These are phyloP conservation scores for Pelargonium australe DNA, from an alignment of 441 rosid genomes.

Conservation along the genomic window DNA sequence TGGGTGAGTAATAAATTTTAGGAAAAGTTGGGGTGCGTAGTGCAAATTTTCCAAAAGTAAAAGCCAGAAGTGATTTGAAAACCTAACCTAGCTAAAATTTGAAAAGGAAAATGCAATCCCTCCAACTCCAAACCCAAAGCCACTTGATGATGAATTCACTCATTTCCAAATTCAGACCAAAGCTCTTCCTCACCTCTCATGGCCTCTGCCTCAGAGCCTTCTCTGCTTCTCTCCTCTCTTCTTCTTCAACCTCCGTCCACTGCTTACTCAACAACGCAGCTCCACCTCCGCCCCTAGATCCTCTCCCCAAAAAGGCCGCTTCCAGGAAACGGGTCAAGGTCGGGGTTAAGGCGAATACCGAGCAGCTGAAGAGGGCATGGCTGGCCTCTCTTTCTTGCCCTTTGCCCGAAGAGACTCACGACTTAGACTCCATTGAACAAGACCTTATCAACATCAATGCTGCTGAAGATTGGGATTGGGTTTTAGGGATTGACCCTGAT, in stretches of 20 bases:
- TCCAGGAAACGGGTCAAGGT: conserved; percentile 9
- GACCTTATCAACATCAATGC: conserved; percentile 14
- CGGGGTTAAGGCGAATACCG: conserved; percentile 27
- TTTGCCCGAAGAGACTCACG: conserved; percentile 11
- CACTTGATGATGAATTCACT: conserved; percentile 33
- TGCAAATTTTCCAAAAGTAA: too few relatives aligned
- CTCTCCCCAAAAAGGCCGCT: conserved; percentile 6
- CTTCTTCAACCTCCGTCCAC: conserved; percentile 16
- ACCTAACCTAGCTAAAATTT: too few relatives aligned
- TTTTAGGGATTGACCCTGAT: conserved; percentile 77
- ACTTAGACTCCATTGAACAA: neutral
- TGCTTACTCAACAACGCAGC: conserved; percentile 10
- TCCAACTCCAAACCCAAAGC: neutral
- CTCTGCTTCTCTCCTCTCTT: conserved; percentile 11
- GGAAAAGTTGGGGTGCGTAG: too few relatives aligned
- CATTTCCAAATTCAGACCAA: conserved; percentile 21
- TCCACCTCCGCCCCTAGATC: conserved; percentile 4
- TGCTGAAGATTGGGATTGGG: conserved; percentile 34
- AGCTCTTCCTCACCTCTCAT: neutral
- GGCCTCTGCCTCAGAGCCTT: neutral
- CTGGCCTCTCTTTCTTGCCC: conserved; percentile 63
- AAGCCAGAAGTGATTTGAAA: too few relatives aligned
- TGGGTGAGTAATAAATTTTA: too few relatives aligned
- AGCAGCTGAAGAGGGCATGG: conserved; percentile 60
- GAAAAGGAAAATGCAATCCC: neutral